Evolutionary conservation across 129 eudicot species (phyloP), one percentile per base, ranked within the genome.

Genomic region (Lactuca saligna): DNA sequence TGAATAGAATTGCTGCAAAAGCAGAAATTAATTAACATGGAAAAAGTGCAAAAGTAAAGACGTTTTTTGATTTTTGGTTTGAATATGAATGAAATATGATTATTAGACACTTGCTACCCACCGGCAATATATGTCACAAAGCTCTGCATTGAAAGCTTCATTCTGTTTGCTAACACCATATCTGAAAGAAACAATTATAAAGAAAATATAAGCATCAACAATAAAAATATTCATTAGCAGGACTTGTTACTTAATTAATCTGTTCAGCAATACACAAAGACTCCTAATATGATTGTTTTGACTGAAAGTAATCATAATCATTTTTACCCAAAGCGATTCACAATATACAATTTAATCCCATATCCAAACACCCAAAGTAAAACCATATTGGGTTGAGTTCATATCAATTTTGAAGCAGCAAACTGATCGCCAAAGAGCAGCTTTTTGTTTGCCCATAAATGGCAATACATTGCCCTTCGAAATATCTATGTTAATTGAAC

Each of bases 131-230:
- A 94, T 85, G 71, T 89, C 97, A 54, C 84, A 82, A 56, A 94
- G 88, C 80, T 94, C 99, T 8, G 91, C 91, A 80, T 60, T 90
- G 81, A 94, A 94, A 63, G 91, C 91, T 55, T 89, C 96, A 37
- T 90, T 80, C 78, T 83, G 97, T 70, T 87, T 89, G 89, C 96
- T 90, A 72, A 94, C 89, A 37, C 99, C 99, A 33, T 87, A 94
- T 75, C 99, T 94, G 87, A 58, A 68, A 67, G 60, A 73, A 57
- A 54, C 33, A 74, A 32, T 8, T 39, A 76, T 41, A 76, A 20
- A 3, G 39, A 38, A 44, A 49, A 38, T 29, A 17, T 75, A 60
- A 42, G 46, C 63, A 62, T 61, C 68, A 65, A 56, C 72, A 73
- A 33, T 73, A 33, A 61, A 17, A 34, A 49, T 7, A 61, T 38